Evolutionary conservation across 306 rosid species (phyloP), one percentile per base, ranked within the genome.

Genomic region (Glycine latifolia): DNA sequence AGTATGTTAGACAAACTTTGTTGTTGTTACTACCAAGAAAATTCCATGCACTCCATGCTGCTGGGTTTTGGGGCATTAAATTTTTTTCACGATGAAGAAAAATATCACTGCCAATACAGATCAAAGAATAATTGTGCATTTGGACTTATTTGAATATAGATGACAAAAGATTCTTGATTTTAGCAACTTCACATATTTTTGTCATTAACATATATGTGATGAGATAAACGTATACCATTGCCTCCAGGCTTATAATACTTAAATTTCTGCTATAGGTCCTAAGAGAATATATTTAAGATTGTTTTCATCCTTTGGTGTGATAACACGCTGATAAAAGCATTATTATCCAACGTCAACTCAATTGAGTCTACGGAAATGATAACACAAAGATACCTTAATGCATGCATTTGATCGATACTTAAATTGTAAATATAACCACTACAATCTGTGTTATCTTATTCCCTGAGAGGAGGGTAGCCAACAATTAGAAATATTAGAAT

Each of bases 41-140:
- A 87, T 92, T 95, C 98, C 98, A 95, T 7, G 98, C 97, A 84
- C 97, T 92, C 98, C 98, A 95, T 65, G 97, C 98, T 53, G 94
- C 92, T 81, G 87, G 92, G 84, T 95, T 92, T 91, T 70, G 87
- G 79, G 98, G 98, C 97, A 95, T 95, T 59, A 95, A 86, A 48
- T 43, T 83, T 92, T 91, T 86, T 90, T 95, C 98, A 61, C 95
- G 97, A 53, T 95, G 98, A 72, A 95, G 97, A 86, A 77, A 91
- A 88, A 92, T 90, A 72, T 95, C 97, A 87, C 98, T 95, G 98
- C 91, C 92, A 91, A 83, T 71, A 87, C 75, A 90, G 55, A 88
- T 76, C 69, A 77, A 87, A 76, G 66, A 78, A 79, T 81, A 84
- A 67, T 82, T 88, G 41, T 77, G 84, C 84, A 80, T 81, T 76